Evolutionary conservation across 1,284 basidiomycete genomes (phyloP), one percentile per base, ranked within the genome.

Genomic region (Naganishia albida): DNA sequence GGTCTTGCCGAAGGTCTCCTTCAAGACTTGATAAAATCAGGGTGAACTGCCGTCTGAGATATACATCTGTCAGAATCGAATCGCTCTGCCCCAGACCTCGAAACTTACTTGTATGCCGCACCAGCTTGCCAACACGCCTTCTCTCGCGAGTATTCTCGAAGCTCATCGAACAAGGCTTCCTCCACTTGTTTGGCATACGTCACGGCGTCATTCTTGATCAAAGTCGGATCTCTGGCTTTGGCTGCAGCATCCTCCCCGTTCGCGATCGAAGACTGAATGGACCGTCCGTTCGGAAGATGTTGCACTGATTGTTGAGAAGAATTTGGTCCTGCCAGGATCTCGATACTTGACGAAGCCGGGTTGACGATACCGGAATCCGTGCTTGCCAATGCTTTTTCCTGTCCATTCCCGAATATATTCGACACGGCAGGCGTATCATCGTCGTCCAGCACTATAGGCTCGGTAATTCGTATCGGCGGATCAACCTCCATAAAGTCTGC

Each of bases 1-100:
- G 40, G 34, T 68, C 67, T 1, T 39, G 39, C 12, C 67, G 67
- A 15, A 68, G 54, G 30, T 68, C 60, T 43, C 62, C 39, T 26
- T 65, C 59, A 10, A 68, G 57, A n/a, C 59, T 54, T 15, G 55
- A 60, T 12, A 63, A 26, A 34, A 68, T 57, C 8, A 65, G 55
- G 25, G 40, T 34, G 48, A 42, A 62, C 46, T 65, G 63, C 13
- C 53, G 40, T 46, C 66, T 64, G 28, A 30, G 39, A n/a, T 16
- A 7, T 15, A 20, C 20, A n/a, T 8, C 16, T 7, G n/a, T 52
- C 4, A 43, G 49, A 44, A n/a, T 26, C 10, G 13, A 38, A 12
- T 15, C 10, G 8, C 3, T 23, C 12, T 7, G 20, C 10, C 7
- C 23, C 18, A 40, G n/a, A 15, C 23, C 2, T 7, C n/a, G 13